A percentile compares a stretch with the other conserved stretches of the same genome.
Evolutionary conservation across 139 green algal species (phyloP).

Genomic region (Auxenochlorella protothecoides): DNA sequence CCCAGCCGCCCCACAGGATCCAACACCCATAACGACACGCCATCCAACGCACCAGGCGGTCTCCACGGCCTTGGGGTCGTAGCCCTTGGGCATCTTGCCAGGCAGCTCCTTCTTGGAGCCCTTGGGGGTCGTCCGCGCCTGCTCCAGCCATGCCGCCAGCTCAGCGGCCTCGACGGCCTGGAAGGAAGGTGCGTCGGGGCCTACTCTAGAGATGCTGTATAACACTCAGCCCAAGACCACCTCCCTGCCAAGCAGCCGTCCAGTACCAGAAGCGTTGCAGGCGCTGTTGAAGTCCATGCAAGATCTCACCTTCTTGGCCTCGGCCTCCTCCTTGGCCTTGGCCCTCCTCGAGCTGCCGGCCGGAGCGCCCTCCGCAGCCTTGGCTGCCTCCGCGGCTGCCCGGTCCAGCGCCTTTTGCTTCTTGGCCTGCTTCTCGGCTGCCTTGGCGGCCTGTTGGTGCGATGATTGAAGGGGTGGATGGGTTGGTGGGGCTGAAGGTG

Average conservation of each 20-base stretch:
- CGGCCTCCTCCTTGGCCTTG: constrained; percentile 61
- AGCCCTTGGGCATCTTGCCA: constrained; percentile 70
- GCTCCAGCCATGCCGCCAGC: constrained; percentile 37
- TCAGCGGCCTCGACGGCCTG: constrained; percentile 67
- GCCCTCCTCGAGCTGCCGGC: constrained; percentile 46
- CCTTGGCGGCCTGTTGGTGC: constrained; percentile 52
- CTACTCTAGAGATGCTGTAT: not conserved
- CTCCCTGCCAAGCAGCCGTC: not conserved
- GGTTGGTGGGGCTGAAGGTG: not conserved
- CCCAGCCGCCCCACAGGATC: constrained; percentile 38
- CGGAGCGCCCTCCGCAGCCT: constrained; percentile 14
- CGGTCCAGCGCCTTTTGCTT: constrained; percentile 37
- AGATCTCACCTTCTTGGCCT: constrained; percentile 60
- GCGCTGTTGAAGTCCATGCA: too few relatives aligned
- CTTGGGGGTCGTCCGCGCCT: constrained; percentile 46
- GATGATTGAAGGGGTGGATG: not conserved
- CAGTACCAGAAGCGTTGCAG: too few relatives aligned
- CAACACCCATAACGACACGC: constrained; percentile 24
- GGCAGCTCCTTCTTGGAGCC: constrained; percentile 77
- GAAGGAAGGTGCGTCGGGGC: too few relatives aligned
- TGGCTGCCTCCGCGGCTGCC: constrained; percentile 16
- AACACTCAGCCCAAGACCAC: not conserved
- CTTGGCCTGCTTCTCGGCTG: constrained; percentile 68
- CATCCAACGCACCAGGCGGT: constrained; percentile 64
- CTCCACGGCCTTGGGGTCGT: constrained; percentile 70